These are phyloP conservation scores for Botrytis pseudocinerea DNA, from an alignment of 2,329 filamentous ascomycete genomes.

Conservation along the genomic window DNA sequence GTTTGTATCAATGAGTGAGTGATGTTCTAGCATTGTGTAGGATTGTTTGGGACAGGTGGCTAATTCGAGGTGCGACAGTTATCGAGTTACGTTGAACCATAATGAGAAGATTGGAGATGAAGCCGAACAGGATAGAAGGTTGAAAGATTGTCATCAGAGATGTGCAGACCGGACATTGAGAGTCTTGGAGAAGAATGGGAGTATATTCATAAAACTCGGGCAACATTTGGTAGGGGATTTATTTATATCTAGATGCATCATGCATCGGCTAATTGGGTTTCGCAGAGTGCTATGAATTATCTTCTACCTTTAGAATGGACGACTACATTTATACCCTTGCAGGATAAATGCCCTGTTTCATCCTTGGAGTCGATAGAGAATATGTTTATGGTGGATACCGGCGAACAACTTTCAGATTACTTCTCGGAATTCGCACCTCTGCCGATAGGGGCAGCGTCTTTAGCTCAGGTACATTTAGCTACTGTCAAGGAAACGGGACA, in stretches of 20 bases:
- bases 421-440: slow-evolving; percentile 80
- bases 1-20: slow-evolving; percentile 87
- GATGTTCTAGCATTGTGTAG: background rate
- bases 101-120: slow-evolving; percentile 62
- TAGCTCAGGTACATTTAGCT: slow-evolving; percentile 92
- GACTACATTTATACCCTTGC: slow-evolving; percentile 89
- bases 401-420: slow-evolving; percentile 72
- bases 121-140: slow-evolving; percentile 63
- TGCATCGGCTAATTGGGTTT: slow-evolving; percentile 31
- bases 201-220: slow-evolving; percentile 96
- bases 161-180: slow-evolving; percentile 85
- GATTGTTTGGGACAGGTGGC: slow-evolving; percentile 1
- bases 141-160: slow-evolving; percentile 85
- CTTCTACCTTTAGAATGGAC: slow-evolving; percentile 91
- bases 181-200: slow-evolving; percentile 92
- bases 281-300: slow-evolving; percentile 88
- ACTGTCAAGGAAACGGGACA: slow-evolving; percentile 78
- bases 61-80: slow-evolving; percentile 54
- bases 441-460: slow-evolving; percentile 88
- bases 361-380: slow-evolving; percentile 81
- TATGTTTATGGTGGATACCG: slow-evolving; percentile 86
- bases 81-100: slow-evolving; percentile 78
- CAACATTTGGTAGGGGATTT: slow-evolving; percentile 71
- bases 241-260: background rate
- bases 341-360: slow-evolving; percentile 93